Evolutionary conservation across 2,329 filamentous ascomycete species (phyloP).

Genomic region (Xylaria digitata): DNA sequence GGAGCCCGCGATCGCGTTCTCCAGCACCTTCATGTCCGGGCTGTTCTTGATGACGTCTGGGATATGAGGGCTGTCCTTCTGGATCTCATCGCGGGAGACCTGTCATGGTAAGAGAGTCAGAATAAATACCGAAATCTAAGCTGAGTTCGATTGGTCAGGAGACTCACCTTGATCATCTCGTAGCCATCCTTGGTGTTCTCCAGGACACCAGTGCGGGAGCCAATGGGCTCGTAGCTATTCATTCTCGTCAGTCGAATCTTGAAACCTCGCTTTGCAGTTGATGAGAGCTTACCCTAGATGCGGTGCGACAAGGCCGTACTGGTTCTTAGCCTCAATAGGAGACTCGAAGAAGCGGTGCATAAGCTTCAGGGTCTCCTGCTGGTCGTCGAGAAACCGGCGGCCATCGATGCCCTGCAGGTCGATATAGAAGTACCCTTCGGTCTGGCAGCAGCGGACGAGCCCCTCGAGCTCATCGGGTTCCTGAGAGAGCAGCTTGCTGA

Average conservation of each 20-base stretch:
- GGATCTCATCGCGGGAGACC: slow-evolving; percentile 62
- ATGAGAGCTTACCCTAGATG: slow-evolving; percentile 60
- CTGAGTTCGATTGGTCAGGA: neutral
- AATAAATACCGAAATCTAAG: neutral
- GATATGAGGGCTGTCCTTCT: slow-evolving; percentile 58
- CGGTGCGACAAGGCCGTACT: slow-evolving; percentile 64
- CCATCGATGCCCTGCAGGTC: slow-evolving; percentile 65
- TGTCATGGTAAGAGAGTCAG: slow-evolving; percentile 9
- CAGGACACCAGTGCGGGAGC: slow-evolving; percentile 60
- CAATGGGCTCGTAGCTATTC: slow-evolving; percentile 60
- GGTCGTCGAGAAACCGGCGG: slow-evolving; percentile 63
- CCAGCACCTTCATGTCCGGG: slow-evolving; percentile 59
- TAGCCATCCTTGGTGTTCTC: slow-evolving; percentile 63
- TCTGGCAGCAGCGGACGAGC: slow-evolving; percentile 60
- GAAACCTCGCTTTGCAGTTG: neutral
- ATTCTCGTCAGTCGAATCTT: slow-evolving; percentile 14
- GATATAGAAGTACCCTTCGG: slow-evolving; percentile 67
- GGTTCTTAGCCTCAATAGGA: slow-evolving; percentile 66
- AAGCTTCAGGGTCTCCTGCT: slow-evolving; percentile 63
- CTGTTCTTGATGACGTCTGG: slow-evolving; percentile 62
- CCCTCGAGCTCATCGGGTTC: slow-evolving; percentile 65
- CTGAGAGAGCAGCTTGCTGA: slow-evolving; percentile 63
- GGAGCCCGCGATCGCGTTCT: slow-evolving; percentile 62
- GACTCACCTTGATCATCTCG: slow-evolving; percentile 62
- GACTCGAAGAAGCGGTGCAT: slow-evolving; percentile 68